Percentiles rank a stretch among this genome's conserved stretches.
phyloP scores from a whole-genome alignment of 441 rosid genomes.

The Mallotus repandus region DNA sequence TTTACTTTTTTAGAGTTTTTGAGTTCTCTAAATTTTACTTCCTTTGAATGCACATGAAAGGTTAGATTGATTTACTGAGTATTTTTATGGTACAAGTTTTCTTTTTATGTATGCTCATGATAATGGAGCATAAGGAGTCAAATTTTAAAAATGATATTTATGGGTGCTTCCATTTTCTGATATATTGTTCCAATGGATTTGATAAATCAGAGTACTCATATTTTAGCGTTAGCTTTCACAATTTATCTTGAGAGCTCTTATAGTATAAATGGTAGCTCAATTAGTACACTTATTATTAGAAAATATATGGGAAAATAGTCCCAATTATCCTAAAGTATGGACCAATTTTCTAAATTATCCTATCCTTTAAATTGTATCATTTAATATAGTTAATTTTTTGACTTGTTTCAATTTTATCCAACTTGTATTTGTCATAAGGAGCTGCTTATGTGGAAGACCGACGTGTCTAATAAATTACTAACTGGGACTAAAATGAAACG shows the following conservation, averaged over 20 bases:
- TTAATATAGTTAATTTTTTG: too few species aligned
- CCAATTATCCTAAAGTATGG: too few species aligned
- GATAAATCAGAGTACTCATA: neutral
- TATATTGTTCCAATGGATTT: neutral
- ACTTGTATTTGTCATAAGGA: too few species aligned
- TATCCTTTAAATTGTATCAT: too few species aligned
- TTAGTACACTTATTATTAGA: neutral
- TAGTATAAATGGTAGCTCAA: neutral
- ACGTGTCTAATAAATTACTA: too few species aligned
- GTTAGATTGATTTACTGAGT: neutral
- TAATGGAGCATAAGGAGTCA: neutral
- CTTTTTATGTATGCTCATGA: neutral
- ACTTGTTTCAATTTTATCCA: too few species aligned
- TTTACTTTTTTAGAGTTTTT: too few species aligned
- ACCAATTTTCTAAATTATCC: too few species aligned
- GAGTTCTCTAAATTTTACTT: neutral
- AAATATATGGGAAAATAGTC: too few species aligned
- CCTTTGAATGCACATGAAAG: neutral
- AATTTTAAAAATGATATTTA: neutral
- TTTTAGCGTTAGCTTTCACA: neutral
- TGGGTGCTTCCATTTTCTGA: slow-evolving; percentile 5
- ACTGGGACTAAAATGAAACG: too few species aligned
- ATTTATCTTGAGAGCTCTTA: neutral
- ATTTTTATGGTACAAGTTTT: neutral
- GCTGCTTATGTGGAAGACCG: too few species aligned